These are phyloP conservation scores for Azolla pinnata DNA, from an alignment of 75 land plant species.

Conservation along the genomic window DNA sequence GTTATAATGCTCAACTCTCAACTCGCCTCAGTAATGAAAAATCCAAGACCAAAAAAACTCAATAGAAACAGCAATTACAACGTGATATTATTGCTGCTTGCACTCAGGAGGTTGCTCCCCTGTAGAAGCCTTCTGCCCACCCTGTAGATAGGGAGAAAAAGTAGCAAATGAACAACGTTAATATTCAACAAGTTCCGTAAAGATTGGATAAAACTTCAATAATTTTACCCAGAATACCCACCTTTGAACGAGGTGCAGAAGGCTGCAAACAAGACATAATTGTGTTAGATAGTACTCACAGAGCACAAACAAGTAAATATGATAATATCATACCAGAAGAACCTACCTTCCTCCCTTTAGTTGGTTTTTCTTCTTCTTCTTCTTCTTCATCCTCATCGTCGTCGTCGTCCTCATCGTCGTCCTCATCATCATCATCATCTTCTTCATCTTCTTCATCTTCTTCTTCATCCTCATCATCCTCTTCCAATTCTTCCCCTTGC, in stretches of 20 bases:
- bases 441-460: constrained; percentile 24
- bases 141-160: not conserved
- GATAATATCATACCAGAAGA: not conserved
- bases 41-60: too few relatives aligned
- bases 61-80: too few relatives aligned
- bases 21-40: too few relatives aligned
- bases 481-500: constrained; percentile 37
- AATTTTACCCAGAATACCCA: not conserved
- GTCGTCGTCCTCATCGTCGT: constrained; percentile 25
- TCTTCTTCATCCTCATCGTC: constrained; percentile 27
- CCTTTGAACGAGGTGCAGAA: not conserved
- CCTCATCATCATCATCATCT: constrained; percentile 31
- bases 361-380: constrained; percentile 14
- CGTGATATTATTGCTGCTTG: constrained; percentile 33
- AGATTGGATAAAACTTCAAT: not conserved
- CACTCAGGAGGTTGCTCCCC: constrained; percentile 36
- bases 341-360: constrained; percentile 14
- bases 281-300: not conserved
- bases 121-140: not conserved
- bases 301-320: not conserved
- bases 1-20: too few relatives aligned
- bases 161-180: not conserved
- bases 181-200: not conserved
- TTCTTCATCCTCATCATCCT: constrained; percentile 32
- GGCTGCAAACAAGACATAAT: not conserved